phyloP scores from a whole-genome alignment of 192 early-diverging fungal species.

The Podila epicladia region DNA sequence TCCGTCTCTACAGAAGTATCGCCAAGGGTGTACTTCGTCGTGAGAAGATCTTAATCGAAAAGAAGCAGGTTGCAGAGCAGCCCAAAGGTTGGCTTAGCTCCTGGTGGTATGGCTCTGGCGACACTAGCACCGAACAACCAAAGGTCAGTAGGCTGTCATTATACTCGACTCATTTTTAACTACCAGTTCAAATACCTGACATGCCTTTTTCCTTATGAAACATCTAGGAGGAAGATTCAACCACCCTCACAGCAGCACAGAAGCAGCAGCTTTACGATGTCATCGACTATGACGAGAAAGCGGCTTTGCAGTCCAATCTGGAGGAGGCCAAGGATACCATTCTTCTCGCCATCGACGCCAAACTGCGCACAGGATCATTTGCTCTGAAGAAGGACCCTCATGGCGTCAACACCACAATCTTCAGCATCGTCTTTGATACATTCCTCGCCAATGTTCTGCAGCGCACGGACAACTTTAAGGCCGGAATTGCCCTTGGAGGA shows the following conservation, averaged over 20 bases:
- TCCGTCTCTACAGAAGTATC: constrained; percentile 84
- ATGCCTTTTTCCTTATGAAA: not conserved
- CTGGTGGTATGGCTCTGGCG: constrained; percentile 47
- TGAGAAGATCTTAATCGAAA: constrained; percentile 72
- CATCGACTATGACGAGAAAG: constrained; percentile 92
- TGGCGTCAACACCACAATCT: constrained; percentile 48
- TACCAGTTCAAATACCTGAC: too few relatives aligned
- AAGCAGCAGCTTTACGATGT: constrained; percentile 91
- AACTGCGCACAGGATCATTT: constrained; percentile 83
- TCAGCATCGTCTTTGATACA: constrained; percentile 72
- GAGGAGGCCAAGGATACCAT: constrained; percentile 75
- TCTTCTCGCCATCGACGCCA: constrained; percentile 67
- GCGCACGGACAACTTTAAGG: constrained; percentile 61
- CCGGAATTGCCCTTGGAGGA: constrained; percentile 67
- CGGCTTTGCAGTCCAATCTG: constrained; percentile 60
- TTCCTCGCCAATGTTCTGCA: constrained; percentile 68
- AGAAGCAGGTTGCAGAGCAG: constrained; percentile 46
- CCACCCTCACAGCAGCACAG: constrained; percentile 81
- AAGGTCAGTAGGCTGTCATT: not conserved
- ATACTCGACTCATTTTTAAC: not conserved
- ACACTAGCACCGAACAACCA: not conserved
- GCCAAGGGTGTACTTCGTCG: constrained; percentile 78
- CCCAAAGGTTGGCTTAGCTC: constrained; percentile 64
- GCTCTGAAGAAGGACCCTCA: constrained; percentile 72
- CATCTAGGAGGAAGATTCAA: constrained; percentile 42